phyloP scores from a whole-genome alignment of 225 moss, liverwort and hornwort species.

The Neckera pumila region DNA sequence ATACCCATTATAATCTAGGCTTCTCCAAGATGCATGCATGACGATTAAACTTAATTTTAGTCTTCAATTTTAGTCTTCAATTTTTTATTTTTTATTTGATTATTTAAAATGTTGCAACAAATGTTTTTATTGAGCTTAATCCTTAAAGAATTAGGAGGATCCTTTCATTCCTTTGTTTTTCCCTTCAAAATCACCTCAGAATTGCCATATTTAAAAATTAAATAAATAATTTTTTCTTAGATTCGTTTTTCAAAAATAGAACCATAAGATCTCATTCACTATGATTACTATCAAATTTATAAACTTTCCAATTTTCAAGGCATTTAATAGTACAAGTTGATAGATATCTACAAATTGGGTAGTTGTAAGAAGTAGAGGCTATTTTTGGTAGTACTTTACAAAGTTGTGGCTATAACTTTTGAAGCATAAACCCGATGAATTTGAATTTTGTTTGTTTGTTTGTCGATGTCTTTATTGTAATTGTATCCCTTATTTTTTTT shows the following conservation, averaged over 20 bases:
- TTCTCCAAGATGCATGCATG: rapidly evolving
- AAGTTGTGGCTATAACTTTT: too few species aligned
- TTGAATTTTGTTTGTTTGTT: too few species aligned
- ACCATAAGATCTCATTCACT: not conserved
- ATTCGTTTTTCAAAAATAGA: not conserved
- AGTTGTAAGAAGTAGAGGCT: too few species aligned
- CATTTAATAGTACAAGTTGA: not conserved
- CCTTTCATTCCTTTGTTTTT: not conserved
- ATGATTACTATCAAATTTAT: not conserved
- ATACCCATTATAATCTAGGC: not conserved
- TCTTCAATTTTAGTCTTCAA: not conserved
- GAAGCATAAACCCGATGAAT: too few species aligned
- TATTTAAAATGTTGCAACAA: not conserved
- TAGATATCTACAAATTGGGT: not conserved
- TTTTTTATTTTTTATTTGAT: too few species aligned
- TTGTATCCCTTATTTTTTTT: too few species aligned
- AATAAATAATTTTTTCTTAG: not conserved
- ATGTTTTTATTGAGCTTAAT: not conserved
- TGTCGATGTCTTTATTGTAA: too few species aligned
- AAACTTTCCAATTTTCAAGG: not conserved
- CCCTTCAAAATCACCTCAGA: not conserved
- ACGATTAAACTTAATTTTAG: not conserved
- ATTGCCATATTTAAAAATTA: not conserved
- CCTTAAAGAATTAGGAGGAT: rapidly evolving
- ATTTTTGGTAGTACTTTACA: too few species aligned